Percentiles rank a stretch among this genome's conserved stretches.
Conservation (phyloP, 2,329 filamentous ascomycete genomes). For the Penicillium sp. region DNA sequence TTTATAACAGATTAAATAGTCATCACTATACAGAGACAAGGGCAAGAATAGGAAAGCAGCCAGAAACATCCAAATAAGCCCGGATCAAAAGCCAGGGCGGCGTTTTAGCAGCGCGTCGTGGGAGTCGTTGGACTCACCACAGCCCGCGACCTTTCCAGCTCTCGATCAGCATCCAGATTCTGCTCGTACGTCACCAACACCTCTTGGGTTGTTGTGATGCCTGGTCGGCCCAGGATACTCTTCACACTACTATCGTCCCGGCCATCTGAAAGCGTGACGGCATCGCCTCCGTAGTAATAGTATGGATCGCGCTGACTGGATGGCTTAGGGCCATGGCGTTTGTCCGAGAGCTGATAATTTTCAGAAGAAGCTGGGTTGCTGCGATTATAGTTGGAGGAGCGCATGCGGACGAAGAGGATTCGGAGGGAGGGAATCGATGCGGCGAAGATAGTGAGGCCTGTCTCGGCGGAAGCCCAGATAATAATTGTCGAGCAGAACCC, state of each 20-base stretch:
- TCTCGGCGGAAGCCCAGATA: conserved; percentile 29
- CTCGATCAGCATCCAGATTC: not conserved
- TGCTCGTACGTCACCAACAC: conserved; percentile 1
- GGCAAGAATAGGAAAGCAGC: not conserved
- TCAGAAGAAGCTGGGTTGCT: not conserved
- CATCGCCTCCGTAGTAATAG: not conserved
- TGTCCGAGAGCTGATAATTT: not conserved
- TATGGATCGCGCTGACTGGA: not conserved
- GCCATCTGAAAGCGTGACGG: not conserved
- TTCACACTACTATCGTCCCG: conserved; percentile 5
- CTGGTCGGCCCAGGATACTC: conserved; percentile 1
- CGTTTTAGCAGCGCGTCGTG: not conserved
- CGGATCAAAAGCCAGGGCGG: no score
- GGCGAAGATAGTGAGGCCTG: conserved; percentile 29
- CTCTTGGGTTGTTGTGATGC: not conserved
- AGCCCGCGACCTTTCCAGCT: not conserved
- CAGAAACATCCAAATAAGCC: not conserved
- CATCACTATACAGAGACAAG: no score
- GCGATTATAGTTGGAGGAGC: conserved; percentile 3
- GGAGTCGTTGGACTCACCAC: not conserved
- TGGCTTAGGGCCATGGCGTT: not conserved
- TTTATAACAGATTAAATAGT: no score
- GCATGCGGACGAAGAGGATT: conserved; percentile 21
- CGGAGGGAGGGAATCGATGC: conserved; percentile 28
- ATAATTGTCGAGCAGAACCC: conserved; percentile 14